A percentile compares a stretch with the other conserved stretches of the same genome.
Conservation (phyloP, 2,329 filamentous ascomycete species). For the Fusarium sp. region DNA sequence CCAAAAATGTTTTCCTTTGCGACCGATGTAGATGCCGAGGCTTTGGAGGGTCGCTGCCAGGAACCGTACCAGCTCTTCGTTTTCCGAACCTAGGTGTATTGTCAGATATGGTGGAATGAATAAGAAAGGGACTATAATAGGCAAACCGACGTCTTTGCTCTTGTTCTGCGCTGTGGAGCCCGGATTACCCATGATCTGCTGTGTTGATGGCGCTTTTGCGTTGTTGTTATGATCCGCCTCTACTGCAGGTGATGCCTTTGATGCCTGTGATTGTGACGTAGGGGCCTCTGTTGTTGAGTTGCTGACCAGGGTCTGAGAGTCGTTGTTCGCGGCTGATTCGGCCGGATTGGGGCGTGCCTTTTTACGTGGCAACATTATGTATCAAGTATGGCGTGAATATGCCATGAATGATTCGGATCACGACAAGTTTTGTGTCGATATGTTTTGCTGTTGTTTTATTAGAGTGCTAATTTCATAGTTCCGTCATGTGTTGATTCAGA, state of each 20-base stretch:
- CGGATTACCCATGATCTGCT: conserved; percentile 22
- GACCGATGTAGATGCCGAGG: conserved; percentile 66
- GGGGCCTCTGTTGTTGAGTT: conserved; percentile 25
- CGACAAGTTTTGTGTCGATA: conserved; percentile 2
- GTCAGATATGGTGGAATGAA: conserved; percentile 2
- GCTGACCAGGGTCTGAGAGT: conserved; percentile 24
- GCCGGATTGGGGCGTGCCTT: conserved; percentile 45
- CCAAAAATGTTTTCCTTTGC: conserved; percentile 69
- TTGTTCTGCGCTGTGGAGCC: conserved; percentile 8
- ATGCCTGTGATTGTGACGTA: conserved; percentile 44
- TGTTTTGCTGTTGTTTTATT: conserved; percentile 14
- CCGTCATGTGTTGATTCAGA: conserved; percentile 36
- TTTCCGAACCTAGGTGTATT: conserved; percentile 56
- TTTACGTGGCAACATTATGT: conserved; percentile 48
- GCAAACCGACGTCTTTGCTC: conserved; percentile 25
- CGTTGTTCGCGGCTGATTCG: conserved; percentile 26
- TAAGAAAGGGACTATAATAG: neutral
- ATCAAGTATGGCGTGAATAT: neutral
- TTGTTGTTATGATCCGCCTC: conserved; percentile 23
- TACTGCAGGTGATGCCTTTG: conserved; percentile 33
- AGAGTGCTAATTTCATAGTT: conserved; percentile 14
- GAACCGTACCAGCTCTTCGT: conserved; percentile 70
- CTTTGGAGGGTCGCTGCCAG: conserved; percentile 66
- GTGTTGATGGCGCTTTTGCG: conserved; percentile 24
- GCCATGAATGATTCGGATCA: conserved; percentile 10